Evolutionary conservation across 306 rosid species (phyloP).

Genomic region (Cicer pinnatifidum): DNA sequence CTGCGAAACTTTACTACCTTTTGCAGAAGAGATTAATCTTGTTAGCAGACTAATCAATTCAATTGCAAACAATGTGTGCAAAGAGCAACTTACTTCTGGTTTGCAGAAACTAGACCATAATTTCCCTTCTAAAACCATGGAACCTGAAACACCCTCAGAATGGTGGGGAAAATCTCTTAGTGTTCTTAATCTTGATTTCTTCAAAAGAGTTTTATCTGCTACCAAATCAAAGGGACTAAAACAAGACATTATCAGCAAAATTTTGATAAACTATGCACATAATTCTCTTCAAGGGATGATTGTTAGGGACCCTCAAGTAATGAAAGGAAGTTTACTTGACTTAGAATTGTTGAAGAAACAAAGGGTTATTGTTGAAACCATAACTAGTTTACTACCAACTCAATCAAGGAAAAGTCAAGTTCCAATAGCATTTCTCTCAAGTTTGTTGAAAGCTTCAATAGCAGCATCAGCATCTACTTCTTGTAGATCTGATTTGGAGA

Average conservation of each 20-base stretch:
- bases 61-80: conserved; percentile 85
- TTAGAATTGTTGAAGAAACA: conserved; percentile 83
- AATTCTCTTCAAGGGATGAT: conserved; percentile 81
- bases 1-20: conserved; percentile 77
- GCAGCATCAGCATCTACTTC: conserved; percentile 77
- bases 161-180: conserved; percentile 95
- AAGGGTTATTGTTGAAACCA: conserved; percentile 83
- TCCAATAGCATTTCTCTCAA: conserved; percentile 95
- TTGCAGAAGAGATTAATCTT: conserved; percentile 78
- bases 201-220: conserved; percentile 76
- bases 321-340: conserved; percentile 67
- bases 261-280: conserved; percentile 83
- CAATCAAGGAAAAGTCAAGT: conserved; percentile 91
- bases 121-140: conserved; percentile 64
- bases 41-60: conserved; percentile 78
- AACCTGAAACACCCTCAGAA: conserved; percentile 86
- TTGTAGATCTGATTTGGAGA: conserved; percentile 87
- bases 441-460: conserved; percentile 86
- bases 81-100: conserved; percentile 91
- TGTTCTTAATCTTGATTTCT: conserved; percentile 75
- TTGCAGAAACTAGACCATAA: conserved; percentile 82
- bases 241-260: conserved; percentile 90
- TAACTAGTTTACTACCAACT: conserved; percentile 75
- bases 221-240: conserved; percentile 90
- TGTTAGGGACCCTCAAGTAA: conserved; percentile 59